Evolutionary conservation across 352 stramenopile species (phyloP), one percentile per base, ranked within the genome.

Genomic region (Pythium diclinum): DNA sequence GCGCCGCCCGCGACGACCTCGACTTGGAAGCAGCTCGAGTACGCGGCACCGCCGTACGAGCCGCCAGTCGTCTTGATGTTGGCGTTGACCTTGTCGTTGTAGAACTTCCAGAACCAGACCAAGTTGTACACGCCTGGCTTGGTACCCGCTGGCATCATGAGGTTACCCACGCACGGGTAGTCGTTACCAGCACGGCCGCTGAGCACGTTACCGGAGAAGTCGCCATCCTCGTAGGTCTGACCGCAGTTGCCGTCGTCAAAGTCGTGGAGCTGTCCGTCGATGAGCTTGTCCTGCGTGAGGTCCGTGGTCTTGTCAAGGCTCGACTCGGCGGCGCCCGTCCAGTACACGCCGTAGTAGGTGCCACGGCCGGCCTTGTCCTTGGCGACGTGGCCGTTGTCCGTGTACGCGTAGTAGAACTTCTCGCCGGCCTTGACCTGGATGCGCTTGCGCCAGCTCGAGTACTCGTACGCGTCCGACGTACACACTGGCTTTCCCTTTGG

Each of bases 31-130:
- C 77, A 88, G 49, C 74, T 86, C 42, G 73, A 84, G 68, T 89
- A 89, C 6, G 79, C 76, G 0, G 76, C 81, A 21, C 81, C 79
- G 6, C 79, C 79, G 46, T 81, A 87, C 9, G 60, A 73, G 33
- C 78, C 74, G 34, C 67, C 74, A 28, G 66, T 74, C 0, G 77
- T 86, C 38, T 75, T 67, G 52, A 86, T 78, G 21, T 71, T 72
- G 36, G 68, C 63, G 65, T 85, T 85, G 8, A 75, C 69, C 47
- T 72, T 62, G 4, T 79, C 69, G 17, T 87, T 74, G 64, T 84
- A 88, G 49, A 87, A 87, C 57, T 81, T 84, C 82, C 82, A 91
- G 65, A 77, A 88, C 79, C 81, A 91, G 21, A 91, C 78, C 53
- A 91, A 64, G 57, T 86, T 79, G 68, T 90, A 88, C 7, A 83